phyloP scores from a whole-genome alignment of 129 eudicot species.

The Tagetes patula region DNA sequence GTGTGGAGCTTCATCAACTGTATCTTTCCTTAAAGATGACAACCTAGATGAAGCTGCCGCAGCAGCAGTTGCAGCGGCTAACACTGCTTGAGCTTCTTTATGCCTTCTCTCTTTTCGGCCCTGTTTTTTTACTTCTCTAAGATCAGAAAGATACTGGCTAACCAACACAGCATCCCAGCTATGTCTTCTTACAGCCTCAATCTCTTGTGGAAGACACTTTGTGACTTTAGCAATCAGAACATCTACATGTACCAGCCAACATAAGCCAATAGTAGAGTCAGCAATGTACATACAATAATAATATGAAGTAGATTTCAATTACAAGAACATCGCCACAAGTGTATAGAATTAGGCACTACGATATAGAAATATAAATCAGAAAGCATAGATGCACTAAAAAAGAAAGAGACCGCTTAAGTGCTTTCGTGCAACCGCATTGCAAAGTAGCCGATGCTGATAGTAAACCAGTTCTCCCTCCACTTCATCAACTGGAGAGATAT shows the following conservation, averaged over 20 bases:
- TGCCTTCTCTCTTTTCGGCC: conserved; percentile 92
- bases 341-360: background rate
- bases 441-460: conserved; percentile 63
- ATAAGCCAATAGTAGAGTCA: conserved; percentile 2
- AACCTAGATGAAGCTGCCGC: conserved; percentile 94
- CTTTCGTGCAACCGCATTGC: conserved; percentile 59
- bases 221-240: conserved; percentile 65
- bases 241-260: conserved; percentile 48
- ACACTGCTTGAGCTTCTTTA: conserved; percentile 93
- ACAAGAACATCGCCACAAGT: conserved; percentile 9
- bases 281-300: background rate
- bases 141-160: conserved; percentile 73
- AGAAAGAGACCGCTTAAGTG: conserved; percentile 57
- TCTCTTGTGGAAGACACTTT: conserved; percentile 64
- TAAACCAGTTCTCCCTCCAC: conserved; percentile 91
- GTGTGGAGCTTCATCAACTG: conserved; percentile 54
- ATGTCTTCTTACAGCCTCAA: conserved; percentile 54
- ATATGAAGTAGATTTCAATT: background rate
- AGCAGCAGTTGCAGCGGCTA: conserved; percentile 98
- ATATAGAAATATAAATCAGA: background rate
- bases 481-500: conserved; percentile 73
- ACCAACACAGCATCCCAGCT: conserved; percentile 89
- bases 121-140: conserved; percentile 82
- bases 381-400: conserved; percentile 12
- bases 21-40: conserved; percentile 86